A percentile compares a stretch with the other conserved stretches of the same genome.
These are phyloP conservation scores for Penicillium sp. DNA, from an alignment of 2,329 filamentous ascomycete genomes.

Conservation along the genomic window DNA sequence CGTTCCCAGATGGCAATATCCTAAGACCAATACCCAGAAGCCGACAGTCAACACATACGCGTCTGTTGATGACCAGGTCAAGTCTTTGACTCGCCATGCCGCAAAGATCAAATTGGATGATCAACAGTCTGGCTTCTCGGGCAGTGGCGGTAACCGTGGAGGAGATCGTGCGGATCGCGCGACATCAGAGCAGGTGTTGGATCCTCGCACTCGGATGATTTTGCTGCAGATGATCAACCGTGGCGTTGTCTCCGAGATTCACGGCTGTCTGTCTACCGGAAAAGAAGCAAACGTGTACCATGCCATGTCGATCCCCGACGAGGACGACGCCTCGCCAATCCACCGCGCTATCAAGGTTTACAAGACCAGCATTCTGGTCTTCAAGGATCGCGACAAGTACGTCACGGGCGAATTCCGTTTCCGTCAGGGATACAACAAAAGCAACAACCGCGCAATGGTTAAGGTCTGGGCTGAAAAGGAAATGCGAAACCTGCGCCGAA, in stretches of 20 bases:
- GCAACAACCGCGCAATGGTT: constrained; percentile 94
- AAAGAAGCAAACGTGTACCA: constrained; percentile 99
- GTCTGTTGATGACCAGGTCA: constrained; percentile 82
- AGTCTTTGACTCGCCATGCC: constrained; percentile 79
- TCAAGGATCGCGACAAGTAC: constrained; percentile 96
- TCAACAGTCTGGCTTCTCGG: constrained; percentile 52
- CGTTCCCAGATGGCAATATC: constrained; percentile 56
- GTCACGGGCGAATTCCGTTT: constrained; percentile 94
- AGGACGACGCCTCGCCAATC: constrained; percentile 52
- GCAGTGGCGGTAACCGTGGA: constrained; percentile 44
- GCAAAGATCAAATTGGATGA: constrained; percentile 78
- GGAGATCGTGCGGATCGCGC: constrained; percentile 85
- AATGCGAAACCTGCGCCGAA: constrained; percentile 85
- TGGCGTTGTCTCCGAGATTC: constrained; percentile 82
- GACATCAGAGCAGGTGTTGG: constrained; percentile 90
- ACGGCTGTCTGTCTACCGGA: constrained; percentile 92
- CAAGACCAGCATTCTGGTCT: constrained; percentile 95
- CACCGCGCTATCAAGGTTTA: constrained; percentile 97
- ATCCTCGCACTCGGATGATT: constrained; percentile 92
- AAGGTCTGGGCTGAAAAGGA: constrained; percentile 99
- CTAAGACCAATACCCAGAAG: constrained; percentile 74
- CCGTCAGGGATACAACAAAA: constrained; percentile 86
- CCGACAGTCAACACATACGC: constrained; percentile 76
- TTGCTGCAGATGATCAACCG: constrained; percentile 94
- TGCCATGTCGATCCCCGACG: constrained; percentile 63